Base-by-base conservation (phyloP, 805 yeast species). In the Lipomyces oligophaga region DNA sequence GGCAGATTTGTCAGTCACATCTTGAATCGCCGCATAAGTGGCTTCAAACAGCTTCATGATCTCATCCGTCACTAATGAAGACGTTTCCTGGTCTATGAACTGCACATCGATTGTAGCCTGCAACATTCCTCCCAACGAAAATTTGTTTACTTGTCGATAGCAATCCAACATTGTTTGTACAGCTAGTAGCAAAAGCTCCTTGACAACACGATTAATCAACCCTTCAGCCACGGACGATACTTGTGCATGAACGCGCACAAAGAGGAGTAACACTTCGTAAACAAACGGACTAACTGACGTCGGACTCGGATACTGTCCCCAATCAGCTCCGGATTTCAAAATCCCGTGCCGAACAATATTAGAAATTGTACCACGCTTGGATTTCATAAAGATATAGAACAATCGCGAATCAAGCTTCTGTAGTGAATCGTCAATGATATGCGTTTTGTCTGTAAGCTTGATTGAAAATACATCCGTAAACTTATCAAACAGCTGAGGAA, bases 101-200 rank as follows among this genome's bases (percentile, higher is more conserved):
- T 76, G 78, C 22, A 78, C 58, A 55, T 79, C 84, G 2, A 79
- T 72, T 0, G 74, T 67, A 1, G 72, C 67, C 59, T 79, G 83
- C 43, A 74, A 62, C 34, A 74, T 60, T 1, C 80, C 80, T 27
- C 69, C 73, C 6, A 69, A 62, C 0, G 77, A 70, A 32, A 77
- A 67, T 11, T 63, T 60, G 26, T 76, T 78, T 5, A 76, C 58
- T 26, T 68, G 73, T 21, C 75, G 70, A 49, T 68, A 66, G 31
- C 47, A 65, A 47, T 66, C 71, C 59, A 66, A 66, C 50, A 68
- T 61, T n/a, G 63, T 57, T 47, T 62, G 63, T 26, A 58, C 67
- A 34, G 66, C 63, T 59, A 67, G 74, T 38, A 64, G 73, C 63
- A 60, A 71, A 43, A 76, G 62, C 38, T 72, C 77, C 21, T 67